Evolutionary conservation across 75 land plant genomes (phyloP).

Genomic region (Selaginella moellendorffii): DNA sequence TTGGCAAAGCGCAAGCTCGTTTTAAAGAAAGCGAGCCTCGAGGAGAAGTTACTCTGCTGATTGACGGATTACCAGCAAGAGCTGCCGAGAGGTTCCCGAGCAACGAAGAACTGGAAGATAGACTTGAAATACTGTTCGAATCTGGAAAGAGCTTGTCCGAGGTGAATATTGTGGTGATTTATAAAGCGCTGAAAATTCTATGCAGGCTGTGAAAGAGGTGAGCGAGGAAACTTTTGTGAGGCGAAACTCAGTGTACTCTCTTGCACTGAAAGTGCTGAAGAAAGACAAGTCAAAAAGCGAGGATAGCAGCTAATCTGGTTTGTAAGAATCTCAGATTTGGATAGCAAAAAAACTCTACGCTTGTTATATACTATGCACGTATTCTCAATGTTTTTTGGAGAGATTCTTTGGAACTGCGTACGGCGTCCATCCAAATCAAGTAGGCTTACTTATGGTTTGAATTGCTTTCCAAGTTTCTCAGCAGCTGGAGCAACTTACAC

Average conservation of each 20-base stretch:
- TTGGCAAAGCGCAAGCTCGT: constrained; percentile 50
- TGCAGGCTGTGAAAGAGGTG: constrained; percentile 60
- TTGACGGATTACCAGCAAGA: constrained; percentile 41
- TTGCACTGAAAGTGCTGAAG: constrained; percentile 47
- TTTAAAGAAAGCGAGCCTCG: constrained; percentile 44
- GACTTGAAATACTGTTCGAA: constrained; percentile 43
- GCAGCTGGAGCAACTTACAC: too few species aligned
- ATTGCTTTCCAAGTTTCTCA: too few species aligned
- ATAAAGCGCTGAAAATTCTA: not conserved
- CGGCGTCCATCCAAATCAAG: too few species aligned
- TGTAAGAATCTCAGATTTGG: too few species aligned
- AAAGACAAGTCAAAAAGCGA: constrained; percentile 10
- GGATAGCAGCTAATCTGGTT: not conserved
- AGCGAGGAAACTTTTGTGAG: constrained; percentile 36
- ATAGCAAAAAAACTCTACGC: too few species aligned
- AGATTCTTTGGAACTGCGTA: too few species aligned
- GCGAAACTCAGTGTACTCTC: constrained; percentile 39
- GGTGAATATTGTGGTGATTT: constrained; percentile 21
- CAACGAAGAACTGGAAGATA: constrained; percentile 40
- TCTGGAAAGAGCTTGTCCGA: constrained; percentile 62
- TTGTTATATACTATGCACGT: too few species aligned
- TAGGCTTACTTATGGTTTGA: too few species aligned
- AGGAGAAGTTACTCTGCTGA: constrained; percentile 78
- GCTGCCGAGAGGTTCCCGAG: constrained; percentile 29
- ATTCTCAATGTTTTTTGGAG: too few species aligned